phyloP scores from a whole-genome alignment of 805 yeast species.

The Yarrowia divulgata region DNA sequence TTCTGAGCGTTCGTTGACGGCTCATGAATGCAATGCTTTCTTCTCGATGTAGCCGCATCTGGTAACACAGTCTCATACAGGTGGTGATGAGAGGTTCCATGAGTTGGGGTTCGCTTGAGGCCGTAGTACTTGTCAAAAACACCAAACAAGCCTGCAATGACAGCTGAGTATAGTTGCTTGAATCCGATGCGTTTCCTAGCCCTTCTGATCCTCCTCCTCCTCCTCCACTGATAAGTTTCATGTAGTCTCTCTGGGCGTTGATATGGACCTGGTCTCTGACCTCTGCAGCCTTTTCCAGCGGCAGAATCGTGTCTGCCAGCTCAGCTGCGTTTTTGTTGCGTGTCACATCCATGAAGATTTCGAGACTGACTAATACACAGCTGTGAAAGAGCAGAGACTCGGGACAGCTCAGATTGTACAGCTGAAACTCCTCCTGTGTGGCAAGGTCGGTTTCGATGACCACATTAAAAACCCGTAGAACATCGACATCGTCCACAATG shows the following conservation, averaged over 20 bases:
- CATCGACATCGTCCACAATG: constrained; percentile 24
- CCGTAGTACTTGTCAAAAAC: not conserved
- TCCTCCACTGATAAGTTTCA: not conserved
- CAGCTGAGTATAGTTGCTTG: constrained; percentile 5
- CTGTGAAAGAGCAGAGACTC: constrained; percentile 15
- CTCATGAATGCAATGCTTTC: constrained; percentile 1
- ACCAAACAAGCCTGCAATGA: constrained; percentile 17
- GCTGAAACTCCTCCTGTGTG: not conserved
- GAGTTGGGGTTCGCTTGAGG: constrained; percentile 11
- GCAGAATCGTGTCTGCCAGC: constrained; percentile 16
- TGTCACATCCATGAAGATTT: constrained; percentile 25
- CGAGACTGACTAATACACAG: constrained; percentile 7
- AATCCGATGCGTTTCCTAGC: not conserved
- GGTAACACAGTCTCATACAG: constrained; percentile 25
- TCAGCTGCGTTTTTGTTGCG: constrained; percentile 33
- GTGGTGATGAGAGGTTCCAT: constrained; percentile 20
- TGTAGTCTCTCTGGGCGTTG: constrained; percentile 25
- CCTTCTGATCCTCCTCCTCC: not conserved
- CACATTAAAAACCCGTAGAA: constrained; percentile 10
- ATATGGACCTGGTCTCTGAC: constrained; percentile 10
- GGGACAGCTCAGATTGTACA: constrained; percentile 2
- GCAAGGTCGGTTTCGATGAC: not conserved
- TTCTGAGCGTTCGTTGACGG: not conserved
- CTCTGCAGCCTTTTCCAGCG: not conserved
- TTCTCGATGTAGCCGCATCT: constrained; percentile 29